Base-by-base conservation (phyloP, 106 monocot genomes). In the Allium sativum region DNA sequence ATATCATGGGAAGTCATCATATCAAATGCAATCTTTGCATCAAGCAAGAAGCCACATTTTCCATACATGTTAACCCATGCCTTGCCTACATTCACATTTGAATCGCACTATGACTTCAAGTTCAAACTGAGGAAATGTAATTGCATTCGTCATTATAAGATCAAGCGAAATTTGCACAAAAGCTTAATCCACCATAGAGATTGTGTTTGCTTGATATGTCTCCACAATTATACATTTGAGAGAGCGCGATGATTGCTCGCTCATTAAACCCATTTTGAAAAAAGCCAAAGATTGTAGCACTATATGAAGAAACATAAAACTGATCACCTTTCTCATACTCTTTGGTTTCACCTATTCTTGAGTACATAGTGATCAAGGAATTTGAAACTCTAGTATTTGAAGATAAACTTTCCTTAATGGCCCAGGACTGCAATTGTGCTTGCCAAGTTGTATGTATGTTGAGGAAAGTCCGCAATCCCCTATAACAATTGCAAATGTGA, bases 41-140 rank as follows among this genome's bases (percentile, higher is more conserved):
- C 85, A 15, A 58, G 21, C 5, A 86, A 69, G 40, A 68, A 68
- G n/a, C 79, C 85, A 65, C 85, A 90, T 56, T 90, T 90, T 12
- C 68, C 68, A 58, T 90, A 82, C 77, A 86, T 77, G 64, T 82
- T 86, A 14, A 90, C 57, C 56, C 82, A 61, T 42, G 90, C 76
- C 64, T 90, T 90, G 6, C 82, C 85, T 12, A 67, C 68, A 46
- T 82, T 79, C 44, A 86, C 54, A 71, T 77, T 64, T 10, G 43
- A 21, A 48, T 82, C 85, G 51, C 71, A 90, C 17, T 80, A 85
- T 31, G 63, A 61, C 59, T 90, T 90, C 40, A 80, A 31, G 11
- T 72, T 74, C n/a, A 82, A n/a, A 12, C 73, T 74, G 16, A 82
- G 72, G 56, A 74, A 72, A 72, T 90, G 90, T 31, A 90, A 46